phyloP scores from a whole-genome alignment of 495 filamentous ascomycete genomes.

The Hamigera avellanea region DNA sequence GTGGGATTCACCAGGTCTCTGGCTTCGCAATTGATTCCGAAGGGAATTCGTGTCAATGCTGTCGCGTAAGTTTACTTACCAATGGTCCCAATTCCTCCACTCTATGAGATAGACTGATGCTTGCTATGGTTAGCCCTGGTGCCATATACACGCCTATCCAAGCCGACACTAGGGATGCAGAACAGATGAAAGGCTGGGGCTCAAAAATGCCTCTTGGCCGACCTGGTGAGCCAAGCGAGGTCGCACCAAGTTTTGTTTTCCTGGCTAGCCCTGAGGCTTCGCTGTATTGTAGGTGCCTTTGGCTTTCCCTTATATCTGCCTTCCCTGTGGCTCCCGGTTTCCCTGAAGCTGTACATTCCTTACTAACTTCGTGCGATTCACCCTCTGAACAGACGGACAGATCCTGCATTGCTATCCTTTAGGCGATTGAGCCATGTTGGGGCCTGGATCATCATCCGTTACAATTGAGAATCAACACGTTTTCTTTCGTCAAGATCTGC shows the following conservation, averaged over 20 bases:
- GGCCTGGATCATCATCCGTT: too few species aligned
- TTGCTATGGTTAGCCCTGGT: slow-evolving; percentile 37
- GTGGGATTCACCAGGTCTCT: slow-evolving; percentile 46
- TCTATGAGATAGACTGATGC: too few species aligned
- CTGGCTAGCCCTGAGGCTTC: slow-evolving; percentile 43
- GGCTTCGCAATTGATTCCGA: slow-evolving; percentile 40
- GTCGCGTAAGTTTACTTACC: slow-evolving; percentile 44
- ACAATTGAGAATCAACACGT: too few species aligned
- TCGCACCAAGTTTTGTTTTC: slow-evolving; percentile 52
- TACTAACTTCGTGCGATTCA: slow-evolving; percentile 1
- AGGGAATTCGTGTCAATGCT: slow-evolving; percentile 52
- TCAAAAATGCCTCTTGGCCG: slow-evolving; percentile 30
- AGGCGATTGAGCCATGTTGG: too few species aligned
- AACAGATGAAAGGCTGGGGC: slow-evolving; percentile 41
- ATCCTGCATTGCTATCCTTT: slow-evolving; percentile 39
- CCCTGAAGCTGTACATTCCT: neutral
- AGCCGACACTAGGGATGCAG: slow-evolving; percentile 32
- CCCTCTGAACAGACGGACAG: slow-evolving; percentile 34
- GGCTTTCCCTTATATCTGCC: neutral
- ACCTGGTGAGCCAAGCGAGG: slow-evolving; percentile 49
- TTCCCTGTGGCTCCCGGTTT: neutral
- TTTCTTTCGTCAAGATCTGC: too few species aligned
- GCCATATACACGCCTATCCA: slow-evolving; percentile 50
- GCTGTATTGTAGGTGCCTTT: slow-evolving; percentile 32
- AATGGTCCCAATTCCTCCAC: too few species aligned